Base-by-base conservation (phyloP, 2,329 filamentous ascomycete genomes). In the Achaetomium macrosporum region DNA sequence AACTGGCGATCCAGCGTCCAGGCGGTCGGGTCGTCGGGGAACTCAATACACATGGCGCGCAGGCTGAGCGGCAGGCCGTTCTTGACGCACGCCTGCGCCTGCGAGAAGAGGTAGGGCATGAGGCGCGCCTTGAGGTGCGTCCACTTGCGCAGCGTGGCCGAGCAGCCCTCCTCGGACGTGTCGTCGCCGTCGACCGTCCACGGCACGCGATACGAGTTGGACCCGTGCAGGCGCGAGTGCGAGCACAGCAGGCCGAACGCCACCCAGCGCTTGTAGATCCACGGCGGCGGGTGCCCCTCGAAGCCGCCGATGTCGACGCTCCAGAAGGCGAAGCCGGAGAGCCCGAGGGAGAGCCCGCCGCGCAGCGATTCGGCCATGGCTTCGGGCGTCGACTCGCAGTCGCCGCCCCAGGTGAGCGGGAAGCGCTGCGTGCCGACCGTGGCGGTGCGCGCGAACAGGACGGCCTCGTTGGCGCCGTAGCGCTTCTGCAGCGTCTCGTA, bases 201-300 rank as follows among this genome's bases (percentile, higher is more conserved):
- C 2, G 85, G 85, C n/a, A 88, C 84, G 16, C 85, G 82, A 69
- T 87, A 89, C 3, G 81, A 85, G 55, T 75, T 79, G 47, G 81
- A 84, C 2, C 85, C 85, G 64, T 89, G 85, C 11, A 89, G 74
- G 13, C 85, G 77, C 36, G 82, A 86, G 66, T 89, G 85, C 10
- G 79, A 81, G 59, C 83, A 87, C 39, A 89, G 69, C 1, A 88
- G 74, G 0, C 85, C 85, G 66, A 88, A 87, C n/a, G 84, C 84
- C 6, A 88, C 84, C 85, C 85, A 89, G 45, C 85, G 81, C 70
- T 88, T 89, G 69, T 89, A 89, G 61, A 89, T 79, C 71, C 81
- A 83, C 0, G 81, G 82, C 2, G 75, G 76, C 3, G 85, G 85
- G 4, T 69, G 77, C 2, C 85, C 85, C 63, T 89, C 85, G 60